Conservation (phyloP, 1,284 basidiomycete genomes). For the Inonotus hispidus region DNA sequence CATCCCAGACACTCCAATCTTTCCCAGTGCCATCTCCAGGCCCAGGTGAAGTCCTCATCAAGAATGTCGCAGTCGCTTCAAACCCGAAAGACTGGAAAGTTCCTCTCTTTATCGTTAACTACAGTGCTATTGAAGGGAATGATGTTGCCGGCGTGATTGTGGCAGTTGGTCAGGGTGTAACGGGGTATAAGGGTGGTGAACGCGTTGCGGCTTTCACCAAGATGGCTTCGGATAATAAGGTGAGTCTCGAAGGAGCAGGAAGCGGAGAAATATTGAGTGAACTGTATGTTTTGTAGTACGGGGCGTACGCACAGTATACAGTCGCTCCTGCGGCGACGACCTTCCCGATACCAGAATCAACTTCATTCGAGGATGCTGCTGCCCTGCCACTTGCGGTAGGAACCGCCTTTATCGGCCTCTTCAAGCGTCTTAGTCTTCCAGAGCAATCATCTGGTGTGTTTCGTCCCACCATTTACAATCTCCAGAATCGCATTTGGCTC, state of each 20-base stretch:
- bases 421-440: constrained; percentile 20
- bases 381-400: constrained; percentile 29
- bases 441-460: neutral
- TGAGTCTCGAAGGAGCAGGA: neutral
- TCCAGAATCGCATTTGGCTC: neutral
- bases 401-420: constrained; percentile 31
- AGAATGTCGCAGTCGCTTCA: constrained; percentile 28
- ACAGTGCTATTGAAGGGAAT: constrained; percentile 19
- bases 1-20: constrained; percentile 2
- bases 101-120: constrained; percentile 15
- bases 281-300: neutral
- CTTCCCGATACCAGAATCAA: constrained; percentile 6
- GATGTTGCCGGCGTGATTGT: constrained; percentile 18
- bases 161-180: constrained; percentile 19
- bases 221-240: constrained; percentile 20
- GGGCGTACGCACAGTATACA: constrained; percentile 13
- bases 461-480: too few relatives aligned
- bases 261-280: neutral
- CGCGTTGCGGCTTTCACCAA: constrained; percentile 26
- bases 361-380: constrained; percentile 29
- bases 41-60: constrained; percentile 28
- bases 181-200: constrained; percentile 18
- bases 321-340: constrained; percentile 11
- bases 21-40: constrained; percentile 17
- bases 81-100: constrained; percentile 33